Evolutionary conservation across 306 rosid species (phyloP), one percentile per base, ranked within the genome.

Genomic region (Coriaria nepalensis): DNA sequence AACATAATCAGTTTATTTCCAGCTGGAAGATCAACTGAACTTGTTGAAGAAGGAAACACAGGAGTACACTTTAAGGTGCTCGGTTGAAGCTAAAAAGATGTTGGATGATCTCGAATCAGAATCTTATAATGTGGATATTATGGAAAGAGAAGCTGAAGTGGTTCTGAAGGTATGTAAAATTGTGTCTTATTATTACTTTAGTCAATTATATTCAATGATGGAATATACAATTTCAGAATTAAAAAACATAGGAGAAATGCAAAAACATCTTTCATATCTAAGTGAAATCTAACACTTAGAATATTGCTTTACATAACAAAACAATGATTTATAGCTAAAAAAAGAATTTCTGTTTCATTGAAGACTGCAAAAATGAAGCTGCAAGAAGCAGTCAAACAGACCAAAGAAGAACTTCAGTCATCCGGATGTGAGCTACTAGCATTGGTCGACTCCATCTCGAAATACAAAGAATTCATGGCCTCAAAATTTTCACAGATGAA

Each of bases 131-230:
- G 44, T 90, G 59, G 66, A 69, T 60, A 56, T 46, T 48, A 62
- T 79, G 75, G 93, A 85, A 66, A 62, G 63, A 66, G 95, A 85
- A 68, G 94, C 77, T 9, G 79, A 61, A 2, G 85, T 70, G 39
- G 73, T 77, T 77, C 61, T 77, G 43, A 68, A 83, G 93, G 96
- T 88, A 68, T 43, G 48, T 20, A 14, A 12, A 13, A 35, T 39
- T 51, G 13, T 37, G 20, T 45, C 68, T 58, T 43, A 47, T 5
- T 14, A 5, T 62, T 32, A 47, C 32, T 20, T 20, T 20, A 1
- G 3, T 20, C 29, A 3, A 20, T 20, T 20, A 20, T 20, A 20
- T 3, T 20, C 2, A 20, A 1, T 20, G 29, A 20, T 1, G 29
- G 29, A 3, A 20, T 20, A 20, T 20, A 20, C 1, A 20, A 20